Evolutionary conservation across 257 asterid species (phyloP).

Genomic region (Coffea eugenioides): DNA sequence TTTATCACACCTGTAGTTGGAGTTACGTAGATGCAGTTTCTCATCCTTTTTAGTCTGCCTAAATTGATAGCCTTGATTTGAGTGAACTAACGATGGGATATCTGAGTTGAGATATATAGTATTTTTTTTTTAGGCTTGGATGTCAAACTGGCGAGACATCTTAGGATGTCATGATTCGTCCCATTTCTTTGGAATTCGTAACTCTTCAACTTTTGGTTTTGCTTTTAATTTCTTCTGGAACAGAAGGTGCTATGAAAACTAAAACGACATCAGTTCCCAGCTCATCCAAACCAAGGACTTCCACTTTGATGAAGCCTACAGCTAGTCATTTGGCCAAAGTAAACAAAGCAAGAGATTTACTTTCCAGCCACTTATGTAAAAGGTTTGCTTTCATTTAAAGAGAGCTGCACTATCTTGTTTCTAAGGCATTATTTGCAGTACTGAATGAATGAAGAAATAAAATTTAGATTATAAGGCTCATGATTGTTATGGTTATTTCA

Average conservation of each 20-base stretch:
- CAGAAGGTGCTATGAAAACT: constrained; percentile 30
- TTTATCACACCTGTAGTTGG: not conserved
- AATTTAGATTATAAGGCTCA: not conserved
- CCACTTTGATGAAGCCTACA: constrained; percentile 80
- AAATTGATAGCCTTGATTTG: not conserved
- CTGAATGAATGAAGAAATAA: no score
- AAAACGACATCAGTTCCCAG: constrained; percentile 32
- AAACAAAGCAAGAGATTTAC: constrained; percentile 30
- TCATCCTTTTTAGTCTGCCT: not conserved
- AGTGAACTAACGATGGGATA: not conserved
- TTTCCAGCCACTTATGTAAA: constrained; percentile 33
- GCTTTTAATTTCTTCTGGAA: constrained; percentile 26
- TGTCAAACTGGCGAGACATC: not conserved
- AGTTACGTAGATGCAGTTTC: not conserved
- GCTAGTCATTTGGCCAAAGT: constrained; percentile 88
- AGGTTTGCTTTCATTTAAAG: constrained; percentile 39
- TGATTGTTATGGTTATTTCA: not conserved
- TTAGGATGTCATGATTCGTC: not conserved
- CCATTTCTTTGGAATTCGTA: not conserved
- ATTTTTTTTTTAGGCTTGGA: not conserved
- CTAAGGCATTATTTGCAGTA: not conserved
- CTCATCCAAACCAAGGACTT: constrained; percentile 39
- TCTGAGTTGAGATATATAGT: not conserved
- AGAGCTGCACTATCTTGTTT: not conserved
- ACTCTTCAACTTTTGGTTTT: not conserved